Percentiles rank a stretch among this genome's conserved stretches.
phyloP scores from a whole-genome alignment of 2,329 filamentous ascomycete species.

The Lachnum nothofagi region DNA sequence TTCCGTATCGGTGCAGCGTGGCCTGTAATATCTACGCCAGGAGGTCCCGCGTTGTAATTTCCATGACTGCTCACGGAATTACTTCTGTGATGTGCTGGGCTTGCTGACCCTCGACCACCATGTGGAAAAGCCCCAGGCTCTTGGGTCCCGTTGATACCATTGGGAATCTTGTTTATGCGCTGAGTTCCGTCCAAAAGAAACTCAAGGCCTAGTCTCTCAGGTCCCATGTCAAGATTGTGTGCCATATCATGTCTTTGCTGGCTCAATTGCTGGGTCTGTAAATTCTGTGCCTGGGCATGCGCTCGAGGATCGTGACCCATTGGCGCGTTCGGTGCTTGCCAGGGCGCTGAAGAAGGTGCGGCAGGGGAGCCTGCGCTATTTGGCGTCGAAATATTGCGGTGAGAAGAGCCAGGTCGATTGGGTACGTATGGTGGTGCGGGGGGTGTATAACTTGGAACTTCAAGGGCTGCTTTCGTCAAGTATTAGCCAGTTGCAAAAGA shows the following conservation, averaged over 20 bases:
- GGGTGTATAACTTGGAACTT: conserved; percentile 17
- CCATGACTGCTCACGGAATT: conserved; percentile 24
- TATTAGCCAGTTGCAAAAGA: neutral
- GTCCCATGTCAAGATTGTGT: conserved; percentile 55
- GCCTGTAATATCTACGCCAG: conserved; percentile 20
- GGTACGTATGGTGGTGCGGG: conserved; percentile 22
- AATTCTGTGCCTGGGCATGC: conserved; percentile 30
- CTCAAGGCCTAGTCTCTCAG: conserved; percentile 66
- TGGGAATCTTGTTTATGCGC: conserved; percentile 48
- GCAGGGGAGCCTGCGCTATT: conserved; percentile 37
- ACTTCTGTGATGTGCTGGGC: conserved; percentile 21
- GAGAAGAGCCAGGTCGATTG: conserved; percentile 29
- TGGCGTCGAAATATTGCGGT: conserved; percentile 37
- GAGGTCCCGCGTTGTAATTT: conserved; percentile 23
- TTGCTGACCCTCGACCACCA: conserved; percentile 11
- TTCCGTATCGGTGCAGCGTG: conserved; percentile 47
- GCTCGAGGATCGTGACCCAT: conserved; percentile 25
- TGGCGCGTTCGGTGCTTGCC: conserved; percentile 30
- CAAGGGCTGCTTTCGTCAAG: conserved; percentile 10
- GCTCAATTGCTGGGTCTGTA: conserved; percentile 31
- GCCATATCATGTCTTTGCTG: conserved; percentile 47
- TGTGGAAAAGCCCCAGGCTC: conserved; percentile 35
- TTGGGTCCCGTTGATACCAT: conserved; percentile 44
- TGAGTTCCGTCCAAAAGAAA: conserved; percentile 64
- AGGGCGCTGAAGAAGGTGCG: conserved; percentile 26